Conservation (phyloP, 805 yeast species). For the Yarrowia sp. region DNA sequence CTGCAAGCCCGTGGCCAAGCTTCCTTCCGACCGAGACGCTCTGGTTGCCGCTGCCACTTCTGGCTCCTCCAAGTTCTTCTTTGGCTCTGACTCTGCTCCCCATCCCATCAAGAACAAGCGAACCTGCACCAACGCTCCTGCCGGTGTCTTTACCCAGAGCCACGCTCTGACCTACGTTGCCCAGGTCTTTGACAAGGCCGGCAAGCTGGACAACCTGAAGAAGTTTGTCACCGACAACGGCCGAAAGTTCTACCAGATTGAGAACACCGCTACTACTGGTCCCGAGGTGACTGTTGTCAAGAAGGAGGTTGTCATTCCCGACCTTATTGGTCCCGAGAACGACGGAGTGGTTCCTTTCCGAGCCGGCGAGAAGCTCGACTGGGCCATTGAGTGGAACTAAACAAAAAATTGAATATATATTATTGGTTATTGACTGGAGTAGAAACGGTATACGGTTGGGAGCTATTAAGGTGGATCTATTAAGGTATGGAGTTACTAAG, state of each 20-base stretch:
- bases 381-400: constrained; percentile 69
- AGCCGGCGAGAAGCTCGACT: constrained; percentile 70
- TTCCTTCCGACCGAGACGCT: constrained; percentile 79
- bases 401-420: no score
- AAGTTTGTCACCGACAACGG: constrained; percentile 78
- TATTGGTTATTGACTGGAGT: no score
- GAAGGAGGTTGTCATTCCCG: constrained; percentile 51
- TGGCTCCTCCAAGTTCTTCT: constrained; percentile 89
- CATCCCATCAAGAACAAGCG: constrained; percentile 81
- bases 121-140: constrained; percentile 80
- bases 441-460: no score
- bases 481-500: no score
- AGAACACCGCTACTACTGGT: constrained; percentile 46
- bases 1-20: constrained; percentile 97
- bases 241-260: constrained; percentile 57
- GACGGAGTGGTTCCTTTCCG: constrained; percentile 75
- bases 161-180: constrained; percentile 81
- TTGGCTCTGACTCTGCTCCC: constrained; percentile 98
- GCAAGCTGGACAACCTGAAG: constrained; percentile 61
- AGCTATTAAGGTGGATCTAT: no score
- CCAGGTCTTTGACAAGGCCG: constrained; percentile 68
- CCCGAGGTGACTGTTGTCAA: constrained; percentile 48
- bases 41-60: constrained; percentile 83
- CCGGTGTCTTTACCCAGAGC: constrained; percentile 95
- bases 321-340: constrained; percentile 47